These are phyloP conservation scores for Coemansia sp. DNA, from an alignment of 192 early-diverging fungal species.

Conservation along the genomic window DNA sequence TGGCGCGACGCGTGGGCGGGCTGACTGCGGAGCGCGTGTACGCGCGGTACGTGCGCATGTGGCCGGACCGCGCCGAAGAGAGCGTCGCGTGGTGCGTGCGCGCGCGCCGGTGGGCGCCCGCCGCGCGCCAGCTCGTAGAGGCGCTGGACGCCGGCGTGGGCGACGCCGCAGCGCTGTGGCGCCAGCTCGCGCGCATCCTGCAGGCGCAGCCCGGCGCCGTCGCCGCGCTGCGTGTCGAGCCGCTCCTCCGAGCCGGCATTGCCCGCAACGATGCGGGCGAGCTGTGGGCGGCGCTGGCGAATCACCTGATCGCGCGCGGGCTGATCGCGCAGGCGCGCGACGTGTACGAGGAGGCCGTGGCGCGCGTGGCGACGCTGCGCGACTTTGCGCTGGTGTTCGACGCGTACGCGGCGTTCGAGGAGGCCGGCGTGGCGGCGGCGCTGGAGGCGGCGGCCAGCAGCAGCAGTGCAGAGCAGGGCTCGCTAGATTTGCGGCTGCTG, in stretches of 20 bases:
- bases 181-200: conserved; percentile 76
- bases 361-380: conserved; percentile 70
- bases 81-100: conserved; percentile 69
- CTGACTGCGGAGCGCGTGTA: conserved; percentile 77
- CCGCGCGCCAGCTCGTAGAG: conserved; percentile 64
- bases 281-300: conserved; percentile 81
- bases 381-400: conserved; percentile 97
- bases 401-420: conserved; percentile 90
- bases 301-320: conserved; percentile 69
- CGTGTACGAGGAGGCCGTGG: conserved; percentile 89
- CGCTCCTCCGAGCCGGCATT: conserved; percentile 82
- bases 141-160: conserved; percentile 59
- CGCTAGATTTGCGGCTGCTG: conserved; percentile 77
- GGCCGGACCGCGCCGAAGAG: conserved; percentile 72
- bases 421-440: conserved; percentile 65
- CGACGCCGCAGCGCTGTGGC: conserved; percentile 58
- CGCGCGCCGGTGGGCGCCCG: conserved; percentile 68
- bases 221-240: conserved; percentile 58
- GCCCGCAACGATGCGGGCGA: conserved; percentile 77
- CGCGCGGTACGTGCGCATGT: conserved; percentile 77
- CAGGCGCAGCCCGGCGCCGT: conserved; percentile 58
- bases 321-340: conserved; percentile 86
- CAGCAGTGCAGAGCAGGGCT: conserved; percentile 51
- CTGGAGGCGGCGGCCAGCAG: conserved; percentile 61
- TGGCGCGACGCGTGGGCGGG: conserved; percentile 73